Conservation (phyloP, 805 yeast genomes). For the Lachancea waltii region DNA sequence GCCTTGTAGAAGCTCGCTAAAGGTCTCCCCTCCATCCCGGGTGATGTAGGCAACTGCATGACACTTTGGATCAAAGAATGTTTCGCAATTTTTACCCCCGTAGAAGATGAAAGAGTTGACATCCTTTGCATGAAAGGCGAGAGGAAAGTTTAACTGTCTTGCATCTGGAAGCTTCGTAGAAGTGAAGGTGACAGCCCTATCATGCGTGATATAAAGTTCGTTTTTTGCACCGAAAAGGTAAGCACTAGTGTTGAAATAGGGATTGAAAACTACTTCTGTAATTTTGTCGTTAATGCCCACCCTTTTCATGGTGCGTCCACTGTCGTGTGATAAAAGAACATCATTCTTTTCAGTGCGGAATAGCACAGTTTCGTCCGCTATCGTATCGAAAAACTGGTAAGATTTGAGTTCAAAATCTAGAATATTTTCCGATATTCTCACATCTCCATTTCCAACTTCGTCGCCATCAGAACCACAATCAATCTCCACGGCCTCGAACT, state of each 20-base stretch:
- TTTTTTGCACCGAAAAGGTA: conserved; percentile 41
- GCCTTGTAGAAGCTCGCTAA: conserved; percentile 46
- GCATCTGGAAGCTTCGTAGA: conserved; percentile 47
- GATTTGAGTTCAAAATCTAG: conserved; percentile 50
- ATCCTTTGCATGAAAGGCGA: conserved; percentile 58
- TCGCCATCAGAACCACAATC: conserved; percentile 21
- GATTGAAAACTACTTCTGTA: conserved; percentile 54
- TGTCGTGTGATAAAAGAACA: conserved; percentile 64
- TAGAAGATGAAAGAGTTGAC: conserved; percentile 59
- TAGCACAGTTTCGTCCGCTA: conserved; percentile 59
- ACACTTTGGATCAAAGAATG: conserved; percentile 44
- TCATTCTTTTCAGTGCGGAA: conserved; percentile 47
- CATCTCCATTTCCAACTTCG: conserved; percentile 20
- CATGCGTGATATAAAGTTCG: conserved; percentile 50
- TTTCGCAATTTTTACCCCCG: conserved; percentile 55
- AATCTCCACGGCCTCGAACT: conserved; percentile 25
- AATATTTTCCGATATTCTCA: conserved; percentile 36
- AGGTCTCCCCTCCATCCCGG: conserved; percentile 58
- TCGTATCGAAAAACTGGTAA: conserved; percentile 41
- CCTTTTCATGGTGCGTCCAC: conserved; percentile 46
- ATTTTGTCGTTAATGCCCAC: conserved; percentile 39
- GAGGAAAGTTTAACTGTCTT: conserved; percentile 34
- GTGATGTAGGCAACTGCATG: conserved; percentile 54
- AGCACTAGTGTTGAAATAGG: conserved; percentile 32
- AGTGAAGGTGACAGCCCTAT: conserved; percentile 59